Evolutionary conservation across 192 early-diverging fungal genomes (phyloP), one percentile per base, ranked within the genome.

Genomic region (Rhizophagus sp.): DNA sequence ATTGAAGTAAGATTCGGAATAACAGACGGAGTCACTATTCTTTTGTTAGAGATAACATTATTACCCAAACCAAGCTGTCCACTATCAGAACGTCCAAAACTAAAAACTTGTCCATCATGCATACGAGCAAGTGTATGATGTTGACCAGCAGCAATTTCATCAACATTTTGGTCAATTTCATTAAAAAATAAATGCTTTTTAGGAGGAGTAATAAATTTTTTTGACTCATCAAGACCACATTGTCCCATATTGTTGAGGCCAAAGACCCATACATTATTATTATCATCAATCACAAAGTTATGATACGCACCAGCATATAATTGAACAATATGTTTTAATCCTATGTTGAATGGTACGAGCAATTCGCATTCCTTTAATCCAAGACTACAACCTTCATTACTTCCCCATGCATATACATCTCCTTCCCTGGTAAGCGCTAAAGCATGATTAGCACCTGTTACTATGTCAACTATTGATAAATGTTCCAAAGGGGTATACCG

Each of bases 211-310:
- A 93, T 84, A 41, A 85, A 76, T 24, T 81, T 73, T 30, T 79
- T 65, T 15, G 22, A 10, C 19, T 12, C 9, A 11, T 82, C 50
- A 62, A 76, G 61, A 68, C 96, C 96, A 76, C 95, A 92, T 84
- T 99, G 97, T 62, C 90, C 90, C 81, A 93, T 94, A 76, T 96
- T 96, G 83, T 99, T 99, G 65, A 97, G 87, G 19, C 97, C 97
- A 91, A 94, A 96, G 10, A 90, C 88, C 78, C 88, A 95, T 17
- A 97, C 84, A 15, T 88, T 82, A 67, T 91, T 89, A 25, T 89
- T 84, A 10, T 88, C 86, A 73, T 91, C 89, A 10, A 97, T 88
- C 1, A 93, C 89, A 81, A 96, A 96, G 7, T 93, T 94, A 83
- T 95, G 93, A 84, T 97, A 95, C 9, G 92, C 89, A n/a, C 96